These are phyloP conservation scores for Aspergillus chevalieri DNA, from an alignment of 2,329 filamentous ascomycete species.

Conservation along the genomic window DNA sequence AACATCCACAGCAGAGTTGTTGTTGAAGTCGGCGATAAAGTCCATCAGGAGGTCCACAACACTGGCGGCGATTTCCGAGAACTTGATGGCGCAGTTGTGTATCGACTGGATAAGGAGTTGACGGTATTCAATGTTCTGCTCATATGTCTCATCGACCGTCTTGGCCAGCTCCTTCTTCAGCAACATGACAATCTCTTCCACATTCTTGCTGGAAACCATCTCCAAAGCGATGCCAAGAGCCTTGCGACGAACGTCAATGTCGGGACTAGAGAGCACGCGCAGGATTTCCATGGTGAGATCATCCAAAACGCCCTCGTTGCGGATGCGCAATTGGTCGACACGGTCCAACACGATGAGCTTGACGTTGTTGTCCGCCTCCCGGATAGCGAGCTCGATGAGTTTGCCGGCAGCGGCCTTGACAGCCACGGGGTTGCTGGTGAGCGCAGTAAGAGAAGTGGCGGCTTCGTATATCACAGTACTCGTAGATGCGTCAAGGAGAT, in stretches of 20 bases:
- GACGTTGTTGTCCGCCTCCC: slow-evolving; percentile 97
- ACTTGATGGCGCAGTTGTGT: slow-evolving; percentile 97
- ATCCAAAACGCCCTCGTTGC: slow-evolving; percentile 85
- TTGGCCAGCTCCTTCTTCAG: slow-evolving; percentile 97
- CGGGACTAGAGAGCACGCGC: slow-evolving; percentile 86
- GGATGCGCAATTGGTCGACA: slow-evolving; percentile 77
- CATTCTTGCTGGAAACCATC: slow-evolving; percentile 98
- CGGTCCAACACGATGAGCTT: slow-evolving; percentile 96
- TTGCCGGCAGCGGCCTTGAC: slow-evolving; percentile 95
- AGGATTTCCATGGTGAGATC: slow-evolving; percentile 96
- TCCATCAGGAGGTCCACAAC: slow-evolving; percentile 98
- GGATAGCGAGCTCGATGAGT: slow-evolving; percentile 94
- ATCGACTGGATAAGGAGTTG: slow-evolving; percentile 95
- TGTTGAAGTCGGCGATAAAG: slow-evolving; percentile 98
- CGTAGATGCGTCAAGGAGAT: slow-evolving; percentile 84
- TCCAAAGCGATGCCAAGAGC: slow-evolving; percentile 84
- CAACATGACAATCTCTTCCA: slow-evolving; percentile 91
- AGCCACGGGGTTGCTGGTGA: slow-evolving; percentile 94
- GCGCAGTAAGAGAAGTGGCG: slow-evolving; percentile 83
- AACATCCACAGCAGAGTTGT: slow-evolving; percentile 90
- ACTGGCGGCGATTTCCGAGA: slow-evolving; percentile 94
- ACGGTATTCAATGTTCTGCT: slow-evolving; percentile 94
- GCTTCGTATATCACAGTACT: slow-evolving; percentile 97
- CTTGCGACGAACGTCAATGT: slow-evolving; percentile 92
- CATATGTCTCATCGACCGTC: slow-evolving; percentile 96